Evolutionary conservation across 768 basidiomycete genomes (phyloP), one percentile per base, ranked within the genome.

Genomic region (Podaxis sp.): DNA sequence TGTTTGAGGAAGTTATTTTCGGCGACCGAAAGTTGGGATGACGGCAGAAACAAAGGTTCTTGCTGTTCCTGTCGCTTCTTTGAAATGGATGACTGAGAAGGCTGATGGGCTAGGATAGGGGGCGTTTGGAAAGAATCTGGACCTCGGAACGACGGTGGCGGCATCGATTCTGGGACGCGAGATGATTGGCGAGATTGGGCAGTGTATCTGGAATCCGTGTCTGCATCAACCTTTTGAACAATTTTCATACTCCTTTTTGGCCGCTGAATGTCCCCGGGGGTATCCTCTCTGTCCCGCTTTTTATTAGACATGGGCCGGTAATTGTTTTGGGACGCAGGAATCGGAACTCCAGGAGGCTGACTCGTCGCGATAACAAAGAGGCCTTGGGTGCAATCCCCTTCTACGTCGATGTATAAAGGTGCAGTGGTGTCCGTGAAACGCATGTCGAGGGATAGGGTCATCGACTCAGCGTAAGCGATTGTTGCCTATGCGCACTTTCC

Each of bases 311-410:
- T 55, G 50, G 54, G 71, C 56, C 53, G 64, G 66, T 26, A 56
- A 68, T 64, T 69, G 67, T 66, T 65, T 67, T 72, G 70, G 37
- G 66, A 72, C 33, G 66, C 71, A 40, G 73, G 64, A 28, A 68
- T 60, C 13, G 69, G 64, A 13, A 71, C 74, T 46, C 79, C 81
- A 24, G 81, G 82, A 30, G 83, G 78, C 61, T 86, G 84, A 69
- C 84, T 91, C 7, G 92, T 91, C 6, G 92, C 90, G 64, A 94
- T 87, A 26, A 91, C 88, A 69, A 93, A 93, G 36, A 93, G 79
- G 44, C 80, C 78, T 38, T 90, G 85, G 1, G 78, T 78, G 59
- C 80, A 78, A 67, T 93, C 90, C 8, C 85, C 82, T 69, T 90
- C 88, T 44, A 92, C 80, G 55, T 89, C 86, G 64, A 94, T 88